Percentiles rank a stretch among this genome's conserved stretches.
These are phyloP conservation scores for Domatiomyces globalis DNA, from an alignment of 2,329 filamentous ascomycete genomes.

Conservation along the genomic window DNA sequence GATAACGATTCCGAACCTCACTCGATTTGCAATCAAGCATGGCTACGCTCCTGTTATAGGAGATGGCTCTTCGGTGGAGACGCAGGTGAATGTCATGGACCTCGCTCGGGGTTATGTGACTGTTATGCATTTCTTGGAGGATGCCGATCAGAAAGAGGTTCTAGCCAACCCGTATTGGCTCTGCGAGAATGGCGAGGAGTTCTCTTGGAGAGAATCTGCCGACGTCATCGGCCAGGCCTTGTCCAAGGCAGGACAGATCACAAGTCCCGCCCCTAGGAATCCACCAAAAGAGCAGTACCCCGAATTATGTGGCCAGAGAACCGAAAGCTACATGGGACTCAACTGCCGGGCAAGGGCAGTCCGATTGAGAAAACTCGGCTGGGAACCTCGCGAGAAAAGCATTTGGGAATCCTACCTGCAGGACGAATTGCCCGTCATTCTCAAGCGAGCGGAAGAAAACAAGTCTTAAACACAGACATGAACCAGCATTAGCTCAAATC, in stretches of 20 bases:
- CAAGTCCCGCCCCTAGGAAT: constrained; percentile 24
- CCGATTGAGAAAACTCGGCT: constrained; percentile 32
- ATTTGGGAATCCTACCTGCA: constrained; percentile 27
- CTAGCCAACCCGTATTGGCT: constrained; percentile 37
- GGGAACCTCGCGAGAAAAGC: constrained; percentile 32
- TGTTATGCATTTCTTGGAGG: constrained; percentile 32
- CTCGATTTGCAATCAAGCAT: constrained; percentile 36
- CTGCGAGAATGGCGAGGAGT: constrained; percentile 29
- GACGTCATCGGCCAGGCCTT: constrained; percentile 26
- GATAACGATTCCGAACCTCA: constrained; percentile 35
- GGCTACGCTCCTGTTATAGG: constrained; percentile 34
- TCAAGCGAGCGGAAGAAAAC: neutral
- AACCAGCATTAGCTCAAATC: too few relatives aligned
- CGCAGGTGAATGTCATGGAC: constrained; percentile 36
- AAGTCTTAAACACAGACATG: neutral
- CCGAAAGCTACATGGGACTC: constrained; percentile 26
- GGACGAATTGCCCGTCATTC: constrained; percentile 25
- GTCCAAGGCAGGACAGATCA: constrained; percentile 26
- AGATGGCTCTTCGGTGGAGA: constrained; percentile 29
- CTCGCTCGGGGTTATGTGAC: constrained; percentile 33
- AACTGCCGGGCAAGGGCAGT: constrained; percentile 32
- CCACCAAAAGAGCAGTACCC: constrained; percentile 26
- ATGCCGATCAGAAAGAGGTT: constrained; percentile 17
- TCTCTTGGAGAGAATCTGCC: constrained; percentile 31
- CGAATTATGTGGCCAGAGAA: constrained; percentile 29